These are phyloP conservation scores for Pezizomycotina sp. DNA, from an alignment of 2,329 filamentous ascomycete species.

Conservation along the genomic window DNA sequence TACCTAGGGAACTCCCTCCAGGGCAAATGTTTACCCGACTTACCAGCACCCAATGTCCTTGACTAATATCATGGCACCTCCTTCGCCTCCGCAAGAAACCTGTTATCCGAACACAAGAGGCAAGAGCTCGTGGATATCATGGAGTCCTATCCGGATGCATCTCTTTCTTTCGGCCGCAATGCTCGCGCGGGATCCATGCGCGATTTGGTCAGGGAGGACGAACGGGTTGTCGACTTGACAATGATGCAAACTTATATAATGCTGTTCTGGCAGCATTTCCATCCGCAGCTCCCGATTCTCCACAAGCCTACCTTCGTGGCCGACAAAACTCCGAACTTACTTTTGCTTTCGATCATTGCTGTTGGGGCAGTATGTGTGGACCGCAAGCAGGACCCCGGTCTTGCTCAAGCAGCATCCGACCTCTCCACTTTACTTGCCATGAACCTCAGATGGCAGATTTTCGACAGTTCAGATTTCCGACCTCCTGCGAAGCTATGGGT, in stretches of 20 bases:
- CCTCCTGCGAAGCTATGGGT: conserved; percentile 92
- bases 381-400: conserved; percentile 55
- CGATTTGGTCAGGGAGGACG: conserved; percentile 27
- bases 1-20: conserved; percentile 42
- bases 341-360: conserved; percentile 77
- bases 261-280: conserved; percentile 91
- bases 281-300: conserved; percentile 81
- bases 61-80: conserved; percentile 39
- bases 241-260: conserved; percentile 94
- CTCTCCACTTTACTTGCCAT: conserved; percentile 80
- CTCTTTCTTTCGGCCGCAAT: conserved; percentile 28
- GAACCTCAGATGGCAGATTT: conserved; percentile 91
- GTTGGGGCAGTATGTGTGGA: conserved; percentile 84
- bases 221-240: conserved; percentile 58
- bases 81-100: conserved; percentile 48
- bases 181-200: conserved; percentile 14
- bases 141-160: conserved; percentile 31
- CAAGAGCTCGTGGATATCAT: conserved; percentile 71
- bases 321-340: conserved; percentile 66
- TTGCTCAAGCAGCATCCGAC: conserved; percentile 61
- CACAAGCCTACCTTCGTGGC: conserved; percentile 88
- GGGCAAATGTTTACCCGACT: conserved; percentile 35
- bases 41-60: conserved; percentile 77
- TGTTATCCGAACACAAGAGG: conserved; percentile 75
- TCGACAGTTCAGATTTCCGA: conserved; percentile 75